These are phyloP conservation scores for Uronychia setigera DNA, from an alignment of 73 alveolate genomes.

Conservation along the genomic window DNA sequence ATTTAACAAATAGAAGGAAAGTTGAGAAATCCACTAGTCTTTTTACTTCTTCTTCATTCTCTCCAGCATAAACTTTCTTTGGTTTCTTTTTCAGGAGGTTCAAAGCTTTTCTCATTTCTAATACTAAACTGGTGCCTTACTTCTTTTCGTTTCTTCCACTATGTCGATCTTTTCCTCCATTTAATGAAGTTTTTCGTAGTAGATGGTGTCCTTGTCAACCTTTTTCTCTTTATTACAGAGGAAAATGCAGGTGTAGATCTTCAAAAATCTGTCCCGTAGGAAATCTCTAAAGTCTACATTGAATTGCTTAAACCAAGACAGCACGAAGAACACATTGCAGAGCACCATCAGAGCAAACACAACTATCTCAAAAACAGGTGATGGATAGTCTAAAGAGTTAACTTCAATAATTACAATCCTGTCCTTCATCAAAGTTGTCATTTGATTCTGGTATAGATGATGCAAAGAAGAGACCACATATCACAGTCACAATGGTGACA, in stretches of 20 bases:
- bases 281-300: background rate
- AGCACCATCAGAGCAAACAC: too few species aligned
- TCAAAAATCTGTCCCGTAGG: background rate
- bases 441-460: slow-evolving; percentile 11
- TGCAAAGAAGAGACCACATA: slow-evolving; percentile 60
- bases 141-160: background rate
- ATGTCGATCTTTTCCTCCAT: background rate
- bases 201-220: background rate
- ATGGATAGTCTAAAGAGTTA: background rate
- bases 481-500: slow-evolving; percentile 34
- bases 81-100: too few species aligned
- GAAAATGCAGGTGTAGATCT: background rate
- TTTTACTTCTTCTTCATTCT: too few species aligned
- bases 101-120: too few species aligned
- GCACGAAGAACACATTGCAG: background rate
- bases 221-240: background rate
- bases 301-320: background rate
- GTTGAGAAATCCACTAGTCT: too few species aligned
- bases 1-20: too few species aligned
- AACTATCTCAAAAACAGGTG: background rate
- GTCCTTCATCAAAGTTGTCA: background rate
- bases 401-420: background rate
- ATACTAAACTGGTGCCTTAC: too few species aligned
- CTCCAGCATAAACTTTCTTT: too few species aligned
- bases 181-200: background rate